Conservation (phyloP, 2,329 filamentous ascomycete species). For the Aureobasidium zeae region DNA sequence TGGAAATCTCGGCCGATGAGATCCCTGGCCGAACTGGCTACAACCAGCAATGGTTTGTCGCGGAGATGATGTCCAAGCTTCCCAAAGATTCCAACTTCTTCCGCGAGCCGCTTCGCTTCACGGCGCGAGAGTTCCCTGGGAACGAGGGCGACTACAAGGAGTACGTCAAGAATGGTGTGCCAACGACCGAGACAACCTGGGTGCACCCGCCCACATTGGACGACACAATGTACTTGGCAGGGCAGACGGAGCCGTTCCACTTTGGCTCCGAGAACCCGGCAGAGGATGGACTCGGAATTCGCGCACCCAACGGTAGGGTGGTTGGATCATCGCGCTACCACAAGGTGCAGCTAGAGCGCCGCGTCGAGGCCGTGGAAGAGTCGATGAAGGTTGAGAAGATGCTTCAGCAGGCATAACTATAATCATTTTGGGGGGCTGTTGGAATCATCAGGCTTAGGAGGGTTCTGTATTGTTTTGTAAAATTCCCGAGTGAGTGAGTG, state of each 20-base stretch:
- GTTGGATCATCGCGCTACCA: slow-evolving; percentile 19
- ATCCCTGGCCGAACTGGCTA: slow-evolving; percentile 28
- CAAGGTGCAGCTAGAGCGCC: slow-evolving; percentile 6
- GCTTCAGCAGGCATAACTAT: too few species aligned
- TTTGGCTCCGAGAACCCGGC: slow-evolving; percentile 21
- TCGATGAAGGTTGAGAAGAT: too few species aligned
- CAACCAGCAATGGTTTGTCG: slow-evolving; percentile 26
- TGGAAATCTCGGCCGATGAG: slow-evolving; percentile 39
- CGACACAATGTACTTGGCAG: slow-evolving; percentile 24
- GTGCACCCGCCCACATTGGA: slow-evolving; percentile 38
- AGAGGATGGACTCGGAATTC: slow-evolving; percentile 21
- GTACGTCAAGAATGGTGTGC: slow-evolving; percentile 33
- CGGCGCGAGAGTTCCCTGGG: slow-evolving; percentile 30
- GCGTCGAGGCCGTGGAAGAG: background rate
- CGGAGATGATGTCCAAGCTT: slow-evolving; percentile 24
- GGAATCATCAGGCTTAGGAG: too few species aligned
- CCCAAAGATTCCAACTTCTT: slow-evolving; percentile 18
- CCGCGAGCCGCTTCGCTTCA: slow-evolving; percentile 24
- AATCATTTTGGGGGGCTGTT: too few species aligned
- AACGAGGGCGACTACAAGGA: slow-evolving; percentile 34
- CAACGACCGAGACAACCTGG: slow-evolving; percentile 37
- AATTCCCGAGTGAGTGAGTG: too few species aligned
- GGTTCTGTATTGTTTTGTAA: too few species aligned
- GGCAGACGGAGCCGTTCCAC: slow-evolving; percentile 29
- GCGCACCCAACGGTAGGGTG: slow-evolving; percentile 19